A percentile compares a stretch with the other conserved stretches of the same genome.
Conservation (phyloP, 2,329 filamentous ascomycete genomes). For the Helminthosporium solani region DNA sequence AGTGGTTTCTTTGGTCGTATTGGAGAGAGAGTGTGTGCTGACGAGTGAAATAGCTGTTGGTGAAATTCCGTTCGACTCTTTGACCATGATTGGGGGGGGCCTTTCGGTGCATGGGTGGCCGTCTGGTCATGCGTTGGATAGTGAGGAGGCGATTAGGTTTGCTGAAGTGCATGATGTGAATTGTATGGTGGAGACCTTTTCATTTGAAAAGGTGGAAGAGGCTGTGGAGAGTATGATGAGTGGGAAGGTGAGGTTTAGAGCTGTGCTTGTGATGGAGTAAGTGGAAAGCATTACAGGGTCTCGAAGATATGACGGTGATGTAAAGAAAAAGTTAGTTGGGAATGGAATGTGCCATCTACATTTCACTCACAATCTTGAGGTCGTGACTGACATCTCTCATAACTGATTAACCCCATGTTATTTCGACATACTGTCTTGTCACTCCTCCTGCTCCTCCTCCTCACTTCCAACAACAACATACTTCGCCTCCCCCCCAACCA, state of each 20-base stretch:
- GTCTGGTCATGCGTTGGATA: slow-evolving; percentile 53
- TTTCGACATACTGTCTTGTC: slow-evolving; percentile 3
- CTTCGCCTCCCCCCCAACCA: slow-evolving; percentile 24
- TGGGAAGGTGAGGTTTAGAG: slow-evolving; percentile 54
- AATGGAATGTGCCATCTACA: no score
- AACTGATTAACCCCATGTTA: no score
- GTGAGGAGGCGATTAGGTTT: slow-evolving; percentile 55
- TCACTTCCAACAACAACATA: slow-evolving; percentile 13
- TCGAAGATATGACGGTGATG: no score
- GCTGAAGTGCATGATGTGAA: slow-evolving; percentile 50
- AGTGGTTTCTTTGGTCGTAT: slow-evolving; percentile 7
- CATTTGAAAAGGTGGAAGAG: slow-evolving; percentile 52
- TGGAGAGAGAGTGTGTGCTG: background rate
- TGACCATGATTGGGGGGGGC: slow-evolving; percentile 49
- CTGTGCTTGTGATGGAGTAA: slow-evolving; percentile 52
- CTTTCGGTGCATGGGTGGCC: slow-evolving; percentile 55
- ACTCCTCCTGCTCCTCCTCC: slow-evolving; percentile 20
- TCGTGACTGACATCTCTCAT: no score
- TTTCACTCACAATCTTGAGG: no score
- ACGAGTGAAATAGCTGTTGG: slow-evolving; percentile 40
- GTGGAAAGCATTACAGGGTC: background rate
- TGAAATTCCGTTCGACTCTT: slow-evolving; percentile 47
- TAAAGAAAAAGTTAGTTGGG: no score
- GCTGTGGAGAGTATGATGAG: slow-evolving; percentile 53
- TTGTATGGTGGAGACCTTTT: slow-evolving; percentile 57